A percentile compares a stretch with the other conserved stretches of the same genome.
Conservation (phyloP, 176 grass and related monocot species). For the Thalia dealbata region DNA sequence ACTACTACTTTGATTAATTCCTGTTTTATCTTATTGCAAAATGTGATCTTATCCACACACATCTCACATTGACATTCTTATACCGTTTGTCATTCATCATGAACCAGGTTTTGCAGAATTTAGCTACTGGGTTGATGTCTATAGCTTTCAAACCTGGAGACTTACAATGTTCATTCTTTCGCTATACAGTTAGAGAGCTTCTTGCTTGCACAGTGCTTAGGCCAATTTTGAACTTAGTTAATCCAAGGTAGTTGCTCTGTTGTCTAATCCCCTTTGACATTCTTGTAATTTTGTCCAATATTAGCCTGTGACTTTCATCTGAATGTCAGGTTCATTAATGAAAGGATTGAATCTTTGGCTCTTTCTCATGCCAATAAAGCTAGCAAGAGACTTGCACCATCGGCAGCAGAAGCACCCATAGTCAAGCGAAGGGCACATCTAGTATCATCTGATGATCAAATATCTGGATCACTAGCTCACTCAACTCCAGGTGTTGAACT, state of each 20-base stretch:
- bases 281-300: conserved; percentile 11
- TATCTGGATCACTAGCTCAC: conserved; percentile 56
- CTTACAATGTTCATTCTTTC: conserved; percentile 74
- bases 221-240: conserved; percentile 75
- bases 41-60: not conserved
- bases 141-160: conserved; percentile 62
- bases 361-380: conserved; percentile 53
- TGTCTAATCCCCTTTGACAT: conserved; percentile 12
- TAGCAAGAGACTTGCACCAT: conserved; percentile 39
- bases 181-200: conserved; percentile 70
- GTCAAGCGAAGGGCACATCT: conserved; percentile 48
- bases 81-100: conserved; percentile 18
- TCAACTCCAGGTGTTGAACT: conserved; percentile 86
- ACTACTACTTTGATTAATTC: not conserved
- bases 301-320: conserved; percentile 20
- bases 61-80: not conserved
- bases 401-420: conserved; percentile 27
- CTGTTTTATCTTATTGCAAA: too few relatives aligned
- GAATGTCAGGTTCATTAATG: conserved; percentile 92
- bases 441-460: conserved; percentile 57
- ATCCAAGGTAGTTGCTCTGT: conserved; percentile 59
- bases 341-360: conserved; percentile 74
- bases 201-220: conserved; percentile 79
- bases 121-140: conserved; percentile 62
- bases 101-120: conserved; percentile 61